Evolutionary conservation across 768 basidiomycete species (phyloP).

Genomic region (Naganishia vishniacii): DNA sequence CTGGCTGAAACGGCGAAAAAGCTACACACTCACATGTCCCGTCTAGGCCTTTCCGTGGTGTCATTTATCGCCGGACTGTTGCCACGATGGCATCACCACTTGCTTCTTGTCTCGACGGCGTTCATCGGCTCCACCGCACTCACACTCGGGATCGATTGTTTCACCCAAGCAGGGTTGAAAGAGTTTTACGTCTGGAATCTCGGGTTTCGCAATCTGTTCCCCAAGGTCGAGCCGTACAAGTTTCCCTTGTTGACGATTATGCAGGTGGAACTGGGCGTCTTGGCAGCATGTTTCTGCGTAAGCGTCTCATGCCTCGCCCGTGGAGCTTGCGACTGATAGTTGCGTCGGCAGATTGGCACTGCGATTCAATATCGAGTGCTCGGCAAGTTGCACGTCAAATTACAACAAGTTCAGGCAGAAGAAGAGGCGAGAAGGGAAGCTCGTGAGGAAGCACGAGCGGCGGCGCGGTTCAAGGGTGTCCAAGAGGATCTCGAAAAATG

Average conservation of each 20-base stretch:
- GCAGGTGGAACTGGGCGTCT: slow-evolving; percentile 86
- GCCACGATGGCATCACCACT: slow-evolving; percentile 78
- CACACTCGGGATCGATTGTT: slow-evolving; percentile 90
- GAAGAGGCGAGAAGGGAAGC: slow-evolving; percentile 68
- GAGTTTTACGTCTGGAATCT: slow-evolving; percentile 98
- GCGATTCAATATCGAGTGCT: slow-evolving; percentile 86
- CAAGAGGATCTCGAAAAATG: slow-evolving; percentile 70
- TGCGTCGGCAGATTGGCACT: slow-evolving; percentile 58
- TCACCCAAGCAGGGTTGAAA: slow-evolving; percentile 82
- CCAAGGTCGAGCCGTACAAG: slow-evolving; percentile 62
- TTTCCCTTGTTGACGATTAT: slow-evolving; percentile 85
- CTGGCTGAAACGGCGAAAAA: too few species aligned
- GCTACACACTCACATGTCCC: too few species aligned
- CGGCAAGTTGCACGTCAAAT: slow-evolving; percentile 62
- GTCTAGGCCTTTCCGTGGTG: slow-evolving; percentile 64
- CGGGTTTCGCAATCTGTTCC: slow-evolving; percentile 74
- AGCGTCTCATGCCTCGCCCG: slow-evolving; percentile 17
- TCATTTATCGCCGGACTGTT: slow-evolving; percentile 80
- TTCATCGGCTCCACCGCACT: slow-evolving; percentile 80
- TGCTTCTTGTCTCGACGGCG: slow-evolving; percentile 78
- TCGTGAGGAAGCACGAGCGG: slow-evolving; percentile 69
- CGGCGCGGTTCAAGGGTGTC: slow-evolving; percentile 62
- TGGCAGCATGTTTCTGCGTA: slow-evolving; percentile 67
- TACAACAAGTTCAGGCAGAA: slow-evolving; percentile 66
- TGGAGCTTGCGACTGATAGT: background rate